Base-by-base conservation (phyloP, 2,329 filamentous ascomycete species). In the Aspergillus japonicus region DNA sequence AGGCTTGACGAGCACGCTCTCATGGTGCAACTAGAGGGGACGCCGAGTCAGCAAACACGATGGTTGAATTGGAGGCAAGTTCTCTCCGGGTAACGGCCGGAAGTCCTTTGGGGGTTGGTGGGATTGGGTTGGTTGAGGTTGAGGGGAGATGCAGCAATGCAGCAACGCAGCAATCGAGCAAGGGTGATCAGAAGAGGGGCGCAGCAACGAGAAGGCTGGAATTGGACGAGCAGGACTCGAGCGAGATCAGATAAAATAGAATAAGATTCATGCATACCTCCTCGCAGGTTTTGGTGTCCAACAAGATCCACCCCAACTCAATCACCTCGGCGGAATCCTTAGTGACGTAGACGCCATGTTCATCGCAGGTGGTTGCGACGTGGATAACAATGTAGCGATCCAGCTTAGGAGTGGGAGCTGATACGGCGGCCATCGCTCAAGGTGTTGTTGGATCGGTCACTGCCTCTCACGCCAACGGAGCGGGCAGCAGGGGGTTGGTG, bases 241-340 rank as follows among this genome's bases (percentile, higher is more conserved):
- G 39, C 11, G 7, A 19, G 14, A 44, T 44, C n/a, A 8, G 39
- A 53, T 21, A 35, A 57, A 58, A 6, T 21, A 47, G 57, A 63
- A 55, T 57, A 58, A 56, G 21, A 55, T 55, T 50, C 56, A 57
- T 56, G 66, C 87, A 79, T 83, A 96, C 93, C 89, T 97, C 93
- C 71, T 97, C 93, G 70, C 92, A 90, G 65, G 86, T 89, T 81
- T 94, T 95, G 67, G 92, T 89, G 76, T 97, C 93, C 64, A 97
- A 84, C 72, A 99, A 81, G 74, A 98, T 96, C 95, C 95, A 99
- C 65, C 94, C 95, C 75, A 99, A 85, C 85, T 99, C 95, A 78
- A 99, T 99, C 68, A 99, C 95, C 82, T 99, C 95, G 64, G 95
- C 95, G 61, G 95, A 98, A 80, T 99, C 95, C 81, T 98, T 98